Percentiles rank a stretch among this genome's conserved stretches.
Evolutionary conservation across 106 monocot species (phyloP).

Genomic region (Platanthera zijinensis): DNA sequence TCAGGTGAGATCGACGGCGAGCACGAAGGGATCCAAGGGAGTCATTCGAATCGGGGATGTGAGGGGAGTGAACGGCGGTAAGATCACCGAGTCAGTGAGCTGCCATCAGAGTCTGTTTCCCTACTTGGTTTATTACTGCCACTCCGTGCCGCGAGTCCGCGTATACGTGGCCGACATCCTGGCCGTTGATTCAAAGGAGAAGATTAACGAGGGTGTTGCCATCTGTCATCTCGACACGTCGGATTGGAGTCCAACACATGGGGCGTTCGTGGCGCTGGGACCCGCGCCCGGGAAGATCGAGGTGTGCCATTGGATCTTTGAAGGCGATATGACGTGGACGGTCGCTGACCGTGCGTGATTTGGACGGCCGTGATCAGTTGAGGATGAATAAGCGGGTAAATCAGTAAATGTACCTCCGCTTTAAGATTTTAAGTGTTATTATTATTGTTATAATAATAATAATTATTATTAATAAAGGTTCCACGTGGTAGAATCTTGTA

Average conservation of each 20-base stretch:
- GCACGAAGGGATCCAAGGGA: conserved; percentile 29
- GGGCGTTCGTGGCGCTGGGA: conserved; percentile 77
- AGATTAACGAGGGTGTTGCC: conserved; percentile 73
- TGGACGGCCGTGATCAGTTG: no score
- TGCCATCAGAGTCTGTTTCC: conserved; percentile 93
- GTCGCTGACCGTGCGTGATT: conserved; percentile 29
- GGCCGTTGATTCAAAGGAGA: conserved; percentile 23
- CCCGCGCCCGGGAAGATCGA: conserved; percentile 69
- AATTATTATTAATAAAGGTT: no score
- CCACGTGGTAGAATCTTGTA: no score
- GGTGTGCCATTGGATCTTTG: conserved; percentile 95
- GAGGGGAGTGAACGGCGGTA: conserved; percentile 55
- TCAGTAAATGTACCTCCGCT: neutral
- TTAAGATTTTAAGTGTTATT: no score
- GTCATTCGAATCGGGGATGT: conserved; percentile 44
- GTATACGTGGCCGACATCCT: conserved; percentile 72
- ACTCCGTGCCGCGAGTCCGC: conserved; percentile 71
- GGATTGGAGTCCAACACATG: conserved; percentile 69
- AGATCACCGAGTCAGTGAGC: conserved; percentile 58
- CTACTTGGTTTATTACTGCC: conserved; percentile 81
- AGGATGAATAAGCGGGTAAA: neutral
- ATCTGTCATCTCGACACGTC: conserved; percentile 95
- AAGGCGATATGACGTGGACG: conserved; percentile 92
- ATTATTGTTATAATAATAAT: no score
- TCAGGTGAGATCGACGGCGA: conserved; percentile 51